These are phyloP conservation scores for Ceriops decandra DNA, from an alignment of 345 rosid species.

Conservation along the genomic window DNA sequence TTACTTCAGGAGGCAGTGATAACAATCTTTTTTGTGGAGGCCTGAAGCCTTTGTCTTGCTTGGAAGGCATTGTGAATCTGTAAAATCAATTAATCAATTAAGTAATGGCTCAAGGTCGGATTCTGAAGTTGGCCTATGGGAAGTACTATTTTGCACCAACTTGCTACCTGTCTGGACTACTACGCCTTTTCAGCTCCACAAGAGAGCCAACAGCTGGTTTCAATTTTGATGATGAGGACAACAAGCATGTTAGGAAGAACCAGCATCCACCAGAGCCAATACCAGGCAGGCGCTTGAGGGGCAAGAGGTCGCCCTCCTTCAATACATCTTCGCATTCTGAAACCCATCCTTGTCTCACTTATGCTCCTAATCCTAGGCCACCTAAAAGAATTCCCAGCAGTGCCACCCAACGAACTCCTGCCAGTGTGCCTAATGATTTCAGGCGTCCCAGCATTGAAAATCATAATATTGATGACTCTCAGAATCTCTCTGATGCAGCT, in stretches of 20 bases:
- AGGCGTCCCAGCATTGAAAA: background rate
- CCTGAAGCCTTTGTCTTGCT: no score
- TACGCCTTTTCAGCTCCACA: constrained; percentile 8
- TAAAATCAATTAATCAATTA: no score
- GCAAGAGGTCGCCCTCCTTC: background rate
- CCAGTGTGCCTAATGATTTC: background rate
- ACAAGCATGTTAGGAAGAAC: background rate
- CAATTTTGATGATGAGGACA: constrained; percentile 1
- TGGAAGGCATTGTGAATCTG: no score
- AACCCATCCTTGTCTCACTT: background rate
- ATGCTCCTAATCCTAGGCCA: background rate
- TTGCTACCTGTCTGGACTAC: background rate
- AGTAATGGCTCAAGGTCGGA: background rate
- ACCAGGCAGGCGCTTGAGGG: constrained; percentile 23
- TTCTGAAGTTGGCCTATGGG: background rate
- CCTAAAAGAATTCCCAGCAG: background rate
- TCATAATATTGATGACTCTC: no score
- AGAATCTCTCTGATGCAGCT: constrained; percentile 11
- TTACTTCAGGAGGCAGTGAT: no score
- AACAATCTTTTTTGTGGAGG: no score
- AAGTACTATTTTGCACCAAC: background rate
- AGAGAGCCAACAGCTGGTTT: background rate
- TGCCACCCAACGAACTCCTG: background rate
- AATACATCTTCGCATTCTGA: background rate
- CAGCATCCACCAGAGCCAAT: constrained; percentile 14